These are phyloP conservation scores for Calocybe gambosa DNA, from an alignment of 1,284 basidiomycete genomes.

Conservation along the genomic window DNA sequence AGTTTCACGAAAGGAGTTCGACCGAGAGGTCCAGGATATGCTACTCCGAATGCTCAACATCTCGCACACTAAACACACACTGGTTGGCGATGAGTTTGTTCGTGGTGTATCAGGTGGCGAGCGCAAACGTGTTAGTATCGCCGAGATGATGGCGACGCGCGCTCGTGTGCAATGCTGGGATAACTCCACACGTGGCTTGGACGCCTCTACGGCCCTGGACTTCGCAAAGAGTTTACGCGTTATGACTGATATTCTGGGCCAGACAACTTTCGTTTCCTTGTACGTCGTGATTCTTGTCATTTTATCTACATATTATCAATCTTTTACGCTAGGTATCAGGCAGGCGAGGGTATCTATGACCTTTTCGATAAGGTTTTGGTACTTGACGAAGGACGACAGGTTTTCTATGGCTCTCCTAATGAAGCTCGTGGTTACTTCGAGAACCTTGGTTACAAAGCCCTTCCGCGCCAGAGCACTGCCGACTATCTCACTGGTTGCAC, in stretches of 20 bases:
- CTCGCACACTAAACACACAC: constrained; percentile 66
- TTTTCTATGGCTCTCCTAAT: constrained; percentile 71
- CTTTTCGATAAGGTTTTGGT: constrained; percentile 79
- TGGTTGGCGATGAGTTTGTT: constrained; percentile 81
- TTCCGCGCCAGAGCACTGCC: constrained; percentile 67
- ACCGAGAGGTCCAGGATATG: constrained; percentile 50
- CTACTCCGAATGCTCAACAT: constrained; percentile 79
- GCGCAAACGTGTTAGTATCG: constrained; percentile 81
- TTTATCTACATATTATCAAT: not conserved
- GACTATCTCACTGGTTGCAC: constrained; percentile 82
- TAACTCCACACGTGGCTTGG: constrained; percentile 80
- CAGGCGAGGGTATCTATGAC: constrained; percentile 71
- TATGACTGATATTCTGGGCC: constrained; percentile 72
- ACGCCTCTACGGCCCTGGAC: constrained; percentile 81
- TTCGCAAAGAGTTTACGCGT: constrained; percentile 69
- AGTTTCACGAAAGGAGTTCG: constrained; percentile 54
- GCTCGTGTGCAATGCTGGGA: constrained; percentile 80
- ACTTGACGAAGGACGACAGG: constrained; percentile 77
- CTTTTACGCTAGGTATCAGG: constrained; percentile 60
- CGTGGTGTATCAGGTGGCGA: constrained; percentile 86
- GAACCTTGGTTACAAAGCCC: constrained; percentile 66
- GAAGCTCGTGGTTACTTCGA: constrained; percentile 78
- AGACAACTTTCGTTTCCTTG: constrained; percentile 75
- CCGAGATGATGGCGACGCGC: constrained; percentile 79
- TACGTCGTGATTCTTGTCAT: constrained; percentile 33